Percentiles rank a stretch among this genome's conserved stretches.
phyloP scores from a whole-genome alignment of 1,284 basidiomycete genomes.

The Cystobasidium pallidum region DNA sequence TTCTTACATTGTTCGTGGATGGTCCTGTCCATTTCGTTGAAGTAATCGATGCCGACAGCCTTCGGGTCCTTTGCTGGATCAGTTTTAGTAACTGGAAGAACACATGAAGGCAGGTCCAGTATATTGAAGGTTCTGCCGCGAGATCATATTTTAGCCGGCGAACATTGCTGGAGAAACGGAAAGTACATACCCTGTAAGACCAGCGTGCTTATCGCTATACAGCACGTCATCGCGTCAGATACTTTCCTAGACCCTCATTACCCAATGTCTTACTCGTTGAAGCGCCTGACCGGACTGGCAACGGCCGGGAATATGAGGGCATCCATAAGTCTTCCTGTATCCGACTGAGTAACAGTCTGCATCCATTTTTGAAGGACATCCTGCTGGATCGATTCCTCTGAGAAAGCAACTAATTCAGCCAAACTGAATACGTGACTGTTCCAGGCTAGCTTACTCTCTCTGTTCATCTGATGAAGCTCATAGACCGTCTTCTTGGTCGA shows the following conservation, averaged over 20 bases:
- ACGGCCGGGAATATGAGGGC: constrained; percentile 59
- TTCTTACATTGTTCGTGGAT: constrained; percentile 26
- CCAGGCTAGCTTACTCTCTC: constrained; percentile 25
- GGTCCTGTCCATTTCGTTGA: constrained; percentile 34
- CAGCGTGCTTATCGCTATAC: constrained; percentile 16
- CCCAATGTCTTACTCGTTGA: constrained; percentile 17
- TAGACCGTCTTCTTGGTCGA: constrained; percentile 26
- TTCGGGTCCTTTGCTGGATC: constrained; percentile 27
- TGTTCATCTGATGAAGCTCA: constrained; percentile 43
- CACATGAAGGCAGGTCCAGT: constrained; percentile 40
- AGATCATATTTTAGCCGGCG: too few species aligned
- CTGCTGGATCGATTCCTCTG: constrained; percentile 40
- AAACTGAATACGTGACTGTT: not conserved
- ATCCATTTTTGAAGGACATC: constrained; percentile 33
- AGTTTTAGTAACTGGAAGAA: constrained; percentile 35
- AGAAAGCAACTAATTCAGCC: not conserved
- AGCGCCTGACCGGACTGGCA: constrained; percentile 34
- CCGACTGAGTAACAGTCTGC: not conserved
- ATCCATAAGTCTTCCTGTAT: constrained; percentile 39
- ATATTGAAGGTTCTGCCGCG: constrained; percentile 31
- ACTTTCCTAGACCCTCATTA: not conserved
- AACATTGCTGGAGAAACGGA: not conserved
- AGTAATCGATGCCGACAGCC: not conserved
- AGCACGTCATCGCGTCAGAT: not conserved
- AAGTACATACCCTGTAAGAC: constrained; percentile 5